Evolutionary conservation across 1,284 basidiomycete species (phyloP).

Genomic region (Microbotryum scabiosae): DNA sequence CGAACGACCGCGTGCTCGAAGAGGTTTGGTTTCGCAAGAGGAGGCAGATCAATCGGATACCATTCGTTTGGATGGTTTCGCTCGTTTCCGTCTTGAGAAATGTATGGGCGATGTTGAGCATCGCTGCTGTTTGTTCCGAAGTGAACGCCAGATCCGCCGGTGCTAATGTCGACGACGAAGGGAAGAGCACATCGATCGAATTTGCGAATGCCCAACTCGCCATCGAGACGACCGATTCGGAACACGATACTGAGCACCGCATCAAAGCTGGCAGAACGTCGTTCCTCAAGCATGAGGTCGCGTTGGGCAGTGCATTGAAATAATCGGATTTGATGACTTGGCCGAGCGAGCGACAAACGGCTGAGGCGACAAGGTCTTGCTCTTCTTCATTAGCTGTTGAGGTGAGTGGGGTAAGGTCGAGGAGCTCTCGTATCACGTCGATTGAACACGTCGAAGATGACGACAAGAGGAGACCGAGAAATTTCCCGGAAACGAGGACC

Average conservation of each 20-base stretch:
- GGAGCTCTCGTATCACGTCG: no score
- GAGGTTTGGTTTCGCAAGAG: no score
- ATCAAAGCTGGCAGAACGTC: not conserved
- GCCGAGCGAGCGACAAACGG: slow-evolving; percentile 1
- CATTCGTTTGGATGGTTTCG: slow-evolving; percentile 2
- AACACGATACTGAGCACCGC: not conserved
- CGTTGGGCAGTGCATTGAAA: not conserved
- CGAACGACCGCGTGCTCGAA: no score
- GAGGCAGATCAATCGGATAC: slow-evolving; percentile 3
- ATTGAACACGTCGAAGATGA: no score
- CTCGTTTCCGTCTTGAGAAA: not conserved
- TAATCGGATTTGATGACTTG: slow-evolving; percentile 6
- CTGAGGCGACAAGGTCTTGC: not conserved
- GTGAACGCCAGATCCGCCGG: no score
- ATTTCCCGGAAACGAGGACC: no score
- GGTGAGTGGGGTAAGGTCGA: no score
- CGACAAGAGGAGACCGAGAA: no score
- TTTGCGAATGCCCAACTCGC: slow-evolving; percentile 22
- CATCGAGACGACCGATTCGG: not conserved
- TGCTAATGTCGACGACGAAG: not conserved
- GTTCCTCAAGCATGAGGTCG: not conserved
- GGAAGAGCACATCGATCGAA: slow-evolving; percentile 7
- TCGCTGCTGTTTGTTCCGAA: not conserved
- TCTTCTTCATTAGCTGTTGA: no score
- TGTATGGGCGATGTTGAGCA: not conserved